Base-by-base conservation (phyloP, 2,329 filamentous ascomycete species). In the Boeremia lycopersici region DNA sequence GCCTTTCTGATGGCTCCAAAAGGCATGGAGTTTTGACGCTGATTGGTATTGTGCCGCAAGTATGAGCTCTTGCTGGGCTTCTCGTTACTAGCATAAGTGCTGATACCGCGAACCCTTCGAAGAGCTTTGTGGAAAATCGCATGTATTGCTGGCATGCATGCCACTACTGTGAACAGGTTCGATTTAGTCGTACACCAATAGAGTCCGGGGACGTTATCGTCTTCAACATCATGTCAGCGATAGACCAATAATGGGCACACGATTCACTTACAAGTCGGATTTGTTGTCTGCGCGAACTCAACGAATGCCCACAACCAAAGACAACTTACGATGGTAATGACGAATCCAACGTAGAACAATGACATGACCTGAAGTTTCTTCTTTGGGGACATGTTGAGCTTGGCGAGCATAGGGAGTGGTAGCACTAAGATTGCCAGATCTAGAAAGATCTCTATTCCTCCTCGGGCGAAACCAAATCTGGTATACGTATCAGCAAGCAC, bases 391-490 rank as follows among this genome's bases (percentile, higher is more conserved):
- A 68, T 69, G 23, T 68, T 57, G 19, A 69, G 44, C 26, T 60
- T 60, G 13, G 51, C 42, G 23, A 69, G 52, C 61, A 61, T 65
- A 0, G 65, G 67, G 29, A 68, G 40, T 7, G 67, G 67, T 39
- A 68, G 33, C 11, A n/a, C 59, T 23, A 70, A 39, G 28, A 70
- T 70, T 11, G 57, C 59, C 35, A 70, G 25, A 40, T 70, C 67
- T 5, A 70, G 59, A 23, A 57, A 56, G 33, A 70, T 70, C 41
- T 70, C 63, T 8, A 70, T 53, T 0, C 63, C 64, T 1, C 75
- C 73, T 6, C 71, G 60, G 25, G 71, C 57, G 63, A 75, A 77
- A 10, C 71, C 71, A 39, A 76, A 75, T 2, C 46, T 49, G n/a
- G 19, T 15, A 23, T 26, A 33, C 6, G 7, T 6, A 19, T 48